Percentiles rank a stretch among this genome's conserved stretches.
Conservation (phyloP, 2,329 filamentous ascomycete genomes). For the Xylaria sp. region DNA sequence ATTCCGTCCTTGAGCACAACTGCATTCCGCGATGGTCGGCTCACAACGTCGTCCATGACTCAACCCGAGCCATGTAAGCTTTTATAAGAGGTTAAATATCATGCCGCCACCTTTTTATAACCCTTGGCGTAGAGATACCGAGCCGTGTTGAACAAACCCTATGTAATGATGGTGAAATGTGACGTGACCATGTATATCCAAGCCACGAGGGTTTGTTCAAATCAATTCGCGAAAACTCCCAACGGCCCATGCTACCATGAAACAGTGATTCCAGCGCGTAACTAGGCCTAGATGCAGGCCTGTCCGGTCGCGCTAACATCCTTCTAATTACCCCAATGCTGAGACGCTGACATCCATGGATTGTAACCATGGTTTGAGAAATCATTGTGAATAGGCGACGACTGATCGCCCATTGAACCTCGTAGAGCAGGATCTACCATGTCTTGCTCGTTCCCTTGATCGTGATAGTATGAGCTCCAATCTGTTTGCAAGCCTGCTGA, state of each 20-base stretch:
- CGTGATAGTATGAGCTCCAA: slow-evolving; percentile 45
- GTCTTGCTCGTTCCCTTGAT: slow-evolving; percentile 43
- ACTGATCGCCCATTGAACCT: slow-evolving; percentile 43
- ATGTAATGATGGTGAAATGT: slow-evolving; percentile 30
- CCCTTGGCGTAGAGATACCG: slow-evolving; percentile 20
- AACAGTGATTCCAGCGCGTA: slow-evolving; percentile 20
- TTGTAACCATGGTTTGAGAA: slow-evolving; percentile 43
- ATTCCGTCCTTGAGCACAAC: slow-evolving; percentile 22
- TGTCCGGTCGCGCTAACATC: slow-evolving; percentile 20
- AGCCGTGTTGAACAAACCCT: slow-evolving; percentile 29
- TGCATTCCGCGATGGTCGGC: slow-evolving; percentile 24
- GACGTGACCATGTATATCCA: slow-evolving; percentile 23
- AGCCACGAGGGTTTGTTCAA: slow-evolving; percentile 26
- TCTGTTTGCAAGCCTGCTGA: slow-evolving; percentile 40
- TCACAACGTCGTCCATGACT: slow-evolving; percentile 25
- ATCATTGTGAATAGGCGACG: slow-evolving; percentile 42
- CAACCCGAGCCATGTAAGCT: slow-evolving; percentile 25
- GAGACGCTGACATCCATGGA: slow-evolving; percentile 44
- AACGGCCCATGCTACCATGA: slow-evolving; percentile 25
- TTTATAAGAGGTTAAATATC: slow-evolving; percentile 30
- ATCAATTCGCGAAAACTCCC: slow-evolving; percentile 29
- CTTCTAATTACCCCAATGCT: slow-evolving; percentile 46
- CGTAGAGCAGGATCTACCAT: slow-evolving; percentile 47
- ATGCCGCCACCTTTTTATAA: slow-evolving; percentile 25
- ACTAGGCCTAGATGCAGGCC: slow-evolving; percentile 11